Percentiles rank a stretch among this genome's conserved stretches.
Evolutionary conservation across 2,329 filamentous ascomycete genomes (phyloP).

Genomic region (Aspergillus fumigatiaffinis): DNA sequence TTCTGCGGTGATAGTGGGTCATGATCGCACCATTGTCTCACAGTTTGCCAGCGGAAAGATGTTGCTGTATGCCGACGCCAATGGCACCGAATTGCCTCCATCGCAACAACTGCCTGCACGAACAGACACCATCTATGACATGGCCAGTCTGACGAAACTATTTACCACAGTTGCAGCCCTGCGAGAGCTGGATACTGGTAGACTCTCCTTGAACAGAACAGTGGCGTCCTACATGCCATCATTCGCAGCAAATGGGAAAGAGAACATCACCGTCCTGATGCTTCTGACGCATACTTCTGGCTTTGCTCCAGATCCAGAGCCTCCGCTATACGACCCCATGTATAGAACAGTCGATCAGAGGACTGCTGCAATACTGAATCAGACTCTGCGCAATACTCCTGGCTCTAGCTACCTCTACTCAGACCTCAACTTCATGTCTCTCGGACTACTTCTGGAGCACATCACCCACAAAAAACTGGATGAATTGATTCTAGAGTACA

Average conservation of each 20-base stretch:
- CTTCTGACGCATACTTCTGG: slow-evolving; percentile 35
- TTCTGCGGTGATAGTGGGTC: slow-evolving; percentile 14
- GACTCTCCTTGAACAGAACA: slow-evolving; percentile 22
- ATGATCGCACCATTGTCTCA: slow-evolving; percentile 17
- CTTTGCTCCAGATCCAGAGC: slow-evolving; percentile 26
- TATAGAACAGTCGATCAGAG: slow-evolving; percentile 23
- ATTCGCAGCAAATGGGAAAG: slow-evolving; percentile 32
- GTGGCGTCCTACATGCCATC: slow-evolving; percentile 30
- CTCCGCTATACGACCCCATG: slow-evolving; percentile 19
- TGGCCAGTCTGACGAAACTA: slow-evolving; percentile 38
- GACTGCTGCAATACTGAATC: slow-evolving; percentile 23
- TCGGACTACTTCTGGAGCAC: slow-evolving; percentile 27
- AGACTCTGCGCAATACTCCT: slow-evolving; percentile 22
- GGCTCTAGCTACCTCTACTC: slow-evolving; percentile 32
- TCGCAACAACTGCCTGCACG: slow-evolving; percentile 24
- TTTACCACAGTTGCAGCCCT: slow-evolving; percentile 35
- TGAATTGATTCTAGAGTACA: slow-evolving; percentile 22
- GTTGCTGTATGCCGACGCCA: slow-evolving; percentile 23
- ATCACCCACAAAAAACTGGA: slow-evolving; percentile 24
- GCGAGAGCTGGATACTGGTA: slow-evolving; percentile 25
- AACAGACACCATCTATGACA: slow-evolving; percentile 37
- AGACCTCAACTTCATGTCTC: slow-evolving; percentile 34
- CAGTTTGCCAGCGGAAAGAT: slow-evolving; percentile 19
- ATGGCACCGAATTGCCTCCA: slow-evolving; percentile 25
- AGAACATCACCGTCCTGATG: slow-evolving; percentile 30